A percentile compares a stretch with the other conserved stretches of the same genome.
phyloP scores from a whole-genome alignment of 805 yeast species.

The Yarrowia sp. region DNA sequence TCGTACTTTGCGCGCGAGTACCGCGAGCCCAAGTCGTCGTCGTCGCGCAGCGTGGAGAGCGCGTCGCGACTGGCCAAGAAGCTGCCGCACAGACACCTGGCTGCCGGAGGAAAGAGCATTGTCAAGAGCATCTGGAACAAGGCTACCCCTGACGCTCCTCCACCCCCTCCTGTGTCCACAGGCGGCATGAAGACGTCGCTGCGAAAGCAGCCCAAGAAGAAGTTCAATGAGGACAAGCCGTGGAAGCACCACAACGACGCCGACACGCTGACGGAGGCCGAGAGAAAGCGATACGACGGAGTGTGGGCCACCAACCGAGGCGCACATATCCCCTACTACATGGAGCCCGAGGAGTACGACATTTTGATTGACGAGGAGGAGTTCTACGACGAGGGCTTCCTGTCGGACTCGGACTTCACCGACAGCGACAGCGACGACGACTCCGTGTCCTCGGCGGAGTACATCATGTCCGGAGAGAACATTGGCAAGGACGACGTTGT shows the following conservation, averaged over 20 bases:
- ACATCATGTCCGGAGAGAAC: constrained; percentile 22
- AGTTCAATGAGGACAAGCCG: constrained; percentile 84
- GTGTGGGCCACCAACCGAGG: constrained; percentile 91
- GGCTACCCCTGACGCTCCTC: constrained; percentile 6
- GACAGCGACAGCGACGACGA: constrained; percentile 33
- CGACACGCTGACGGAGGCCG: constrained; percentile 48
- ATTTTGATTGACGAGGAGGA: constrained; percentile 30
- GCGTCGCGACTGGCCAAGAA: constrained; percentile 4
- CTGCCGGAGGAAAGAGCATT: constrained; percentile 14
- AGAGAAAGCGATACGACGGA: constrained; percentile 87
- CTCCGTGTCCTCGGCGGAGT: constrained; percentile 30
- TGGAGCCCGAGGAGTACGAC: constrained; percentile 18
- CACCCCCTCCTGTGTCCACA: not conserved
- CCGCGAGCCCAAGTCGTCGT: not conserved
- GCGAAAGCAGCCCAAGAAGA: constrained; percentile 44
- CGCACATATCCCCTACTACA: constrained; percentile 32
- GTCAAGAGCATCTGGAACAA: constrained; percentile 14
- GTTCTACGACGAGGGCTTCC: constrained; percentile 30
- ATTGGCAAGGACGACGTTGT: constrained; percentile 30
- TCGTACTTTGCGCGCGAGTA: constrained; percentile 18
- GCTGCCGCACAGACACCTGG: constrained; percentile 10
- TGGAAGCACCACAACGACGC: constrained; percentile 83
- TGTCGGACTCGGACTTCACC: constrained; percentile 30
- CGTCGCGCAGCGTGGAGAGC: not conserved
- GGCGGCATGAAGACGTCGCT: constrained; percentile 33